Conservation (phyloP, 2,329 filamentous ascomycete genomes). For the Ceratocystis cubensis region DNA sequence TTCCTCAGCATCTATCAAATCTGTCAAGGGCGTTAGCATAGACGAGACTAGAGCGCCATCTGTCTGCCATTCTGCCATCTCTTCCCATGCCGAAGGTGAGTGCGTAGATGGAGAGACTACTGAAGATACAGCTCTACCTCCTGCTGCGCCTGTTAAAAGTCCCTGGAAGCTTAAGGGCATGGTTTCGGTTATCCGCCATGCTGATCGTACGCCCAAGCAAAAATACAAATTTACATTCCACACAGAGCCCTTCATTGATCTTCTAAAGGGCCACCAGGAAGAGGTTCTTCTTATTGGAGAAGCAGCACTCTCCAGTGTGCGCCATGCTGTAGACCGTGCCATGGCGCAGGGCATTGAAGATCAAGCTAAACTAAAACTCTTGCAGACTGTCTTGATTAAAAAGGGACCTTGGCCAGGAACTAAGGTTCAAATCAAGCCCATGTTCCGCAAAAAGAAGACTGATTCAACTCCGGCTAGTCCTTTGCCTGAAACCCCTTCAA, state of each 20-base stretch:
- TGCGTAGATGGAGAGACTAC: not conserved
- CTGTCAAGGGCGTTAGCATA: constrained; percentile 12
- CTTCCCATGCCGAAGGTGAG: constrained; percentile 27
- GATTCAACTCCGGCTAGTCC: constrained; percentile 35
- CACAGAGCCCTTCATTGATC: constrained; percentile 85
- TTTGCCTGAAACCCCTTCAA: constrained; percentile 24
- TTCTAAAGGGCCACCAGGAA: constrained; percentile 89
- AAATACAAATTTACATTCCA: constrained; percentile 99
- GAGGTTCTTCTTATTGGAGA: constrained; percentile 91
- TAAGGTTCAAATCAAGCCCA: constrained; percentile 97
- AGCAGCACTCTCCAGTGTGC: constrained; percentile 74
- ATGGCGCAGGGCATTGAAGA: constrained; percentile 73
- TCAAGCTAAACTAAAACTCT: constrained; percentile 65
- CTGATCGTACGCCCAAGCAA: constrained; percentile 93
- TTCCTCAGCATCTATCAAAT: constrained; percentile 16
- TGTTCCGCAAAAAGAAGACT: constrained; percentile 83
- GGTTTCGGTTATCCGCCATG: constrained; percentile 90
- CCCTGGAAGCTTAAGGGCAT: constrained; percentile 98
- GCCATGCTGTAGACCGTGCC: constrained; percentile 73
- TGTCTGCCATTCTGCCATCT: constrained; percentile 31
- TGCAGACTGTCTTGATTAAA: constrained; percentile 78
- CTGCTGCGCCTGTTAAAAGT: constrained; percentile 66
- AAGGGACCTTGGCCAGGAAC: constrained; percentile 92
- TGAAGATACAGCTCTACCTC: constrained; percentile 26
- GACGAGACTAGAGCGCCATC: constrained; percentile 28